Evolutionary conservation across 2,329 filamentous ascomycete genomes (phyloP).

Genomic region (Verticillium zaregamsianum): DNA sequence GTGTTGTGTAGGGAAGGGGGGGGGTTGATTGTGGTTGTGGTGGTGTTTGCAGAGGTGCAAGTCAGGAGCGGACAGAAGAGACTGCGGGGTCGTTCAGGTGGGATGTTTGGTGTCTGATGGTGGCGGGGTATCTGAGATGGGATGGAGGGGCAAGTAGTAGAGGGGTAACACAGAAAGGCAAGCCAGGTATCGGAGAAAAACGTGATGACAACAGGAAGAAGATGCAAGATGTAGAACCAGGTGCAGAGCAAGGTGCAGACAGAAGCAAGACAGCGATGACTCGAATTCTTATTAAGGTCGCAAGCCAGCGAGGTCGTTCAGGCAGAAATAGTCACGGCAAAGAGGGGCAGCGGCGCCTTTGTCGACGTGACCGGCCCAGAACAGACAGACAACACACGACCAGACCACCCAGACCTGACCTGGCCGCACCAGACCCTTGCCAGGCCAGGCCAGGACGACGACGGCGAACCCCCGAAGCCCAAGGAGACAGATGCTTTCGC

Average conservation of each 20-base stretch:
- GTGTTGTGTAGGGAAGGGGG: conserved; percentile 9
- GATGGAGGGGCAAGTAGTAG: background rate
- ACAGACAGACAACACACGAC: background rate
- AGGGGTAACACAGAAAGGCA: background rate
- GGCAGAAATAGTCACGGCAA: conserved; percentile 1
- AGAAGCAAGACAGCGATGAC: background rate
- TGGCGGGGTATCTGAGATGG: conserved; percentile 1
- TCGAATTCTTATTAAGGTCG: background rate
- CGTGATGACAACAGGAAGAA: background rate
- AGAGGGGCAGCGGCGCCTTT: background rate
- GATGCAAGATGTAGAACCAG: background rate
- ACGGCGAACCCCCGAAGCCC: too few species aligned
- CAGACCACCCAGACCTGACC: too few species aligned
- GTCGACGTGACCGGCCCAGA: background rate
- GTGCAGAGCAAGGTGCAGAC: too few species aligned
- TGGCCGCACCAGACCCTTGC: too few species aligned
- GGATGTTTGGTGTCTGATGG: conserved; percentile 7
- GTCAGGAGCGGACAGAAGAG: conserved; percentile 1
- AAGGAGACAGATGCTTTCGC: background rate
- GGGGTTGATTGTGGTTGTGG: conserved; percentile 6
- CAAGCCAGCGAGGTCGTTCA: background rate
- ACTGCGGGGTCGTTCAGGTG: conserved; percentile 10
- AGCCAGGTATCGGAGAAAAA: background rate
- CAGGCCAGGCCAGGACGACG: too few species aligned
- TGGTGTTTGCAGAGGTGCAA: conserved; percentile 2